Evolutionary conservation across 306 rosid species (phyloP).

Genomic region (Quercus ilex): DNA sequence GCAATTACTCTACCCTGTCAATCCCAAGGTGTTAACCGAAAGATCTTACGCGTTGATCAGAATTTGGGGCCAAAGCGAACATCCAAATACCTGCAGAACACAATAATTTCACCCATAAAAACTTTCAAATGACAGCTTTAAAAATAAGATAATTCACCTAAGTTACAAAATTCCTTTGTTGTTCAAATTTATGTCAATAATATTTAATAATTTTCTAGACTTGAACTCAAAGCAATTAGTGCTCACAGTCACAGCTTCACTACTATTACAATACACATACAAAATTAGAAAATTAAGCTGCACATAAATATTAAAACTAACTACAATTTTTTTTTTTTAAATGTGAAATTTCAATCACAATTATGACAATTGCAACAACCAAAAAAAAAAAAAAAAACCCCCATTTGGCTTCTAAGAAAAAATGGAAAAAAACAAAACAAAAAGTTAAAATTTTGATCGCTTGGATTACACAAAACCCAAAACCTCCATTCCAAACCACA

Average conservation of each 20-base stretch:
- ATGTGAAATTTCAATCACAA: neutral
- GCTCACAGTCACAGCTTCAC: too few species aligned
- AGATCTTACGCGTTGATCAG: neutral
- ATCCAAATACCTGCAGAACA: constrained; percentile 33
- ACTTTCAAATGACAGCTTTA: neutral
- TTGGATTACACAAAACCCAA: neutral
- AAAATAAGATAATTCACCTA: neutral
- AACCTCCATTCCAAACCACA: neutral
- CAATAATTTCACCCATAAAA: neutral
- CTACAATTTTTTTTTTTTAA: neutral
- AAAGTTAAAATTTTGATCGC: neutral
- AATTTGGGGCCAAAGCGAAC: neutral
- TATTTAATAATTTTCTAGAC: neutral
- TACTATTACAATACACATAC: too few species aligned
- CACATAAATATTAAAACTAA: neutral
- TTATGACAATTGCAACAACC: neutral
- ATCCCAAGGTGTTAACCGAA: constrained; percentile 3
- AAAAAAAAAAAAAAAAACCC: neutral
- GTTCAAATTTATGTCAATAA: neutral
- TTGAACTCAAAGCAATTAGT: too few species aligned
- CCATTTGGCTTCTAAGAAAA: neutral
- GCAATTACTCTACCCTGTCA: constrained; percentile 20
- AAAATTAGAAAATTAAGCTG: neutral
- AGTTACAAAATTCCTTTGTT: neutral
- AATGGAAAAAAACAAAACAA: neutral